Conservation (phyloP, 2,329 filamentous ascomycete genomes). For the Aspergillus sp. region DNA sequence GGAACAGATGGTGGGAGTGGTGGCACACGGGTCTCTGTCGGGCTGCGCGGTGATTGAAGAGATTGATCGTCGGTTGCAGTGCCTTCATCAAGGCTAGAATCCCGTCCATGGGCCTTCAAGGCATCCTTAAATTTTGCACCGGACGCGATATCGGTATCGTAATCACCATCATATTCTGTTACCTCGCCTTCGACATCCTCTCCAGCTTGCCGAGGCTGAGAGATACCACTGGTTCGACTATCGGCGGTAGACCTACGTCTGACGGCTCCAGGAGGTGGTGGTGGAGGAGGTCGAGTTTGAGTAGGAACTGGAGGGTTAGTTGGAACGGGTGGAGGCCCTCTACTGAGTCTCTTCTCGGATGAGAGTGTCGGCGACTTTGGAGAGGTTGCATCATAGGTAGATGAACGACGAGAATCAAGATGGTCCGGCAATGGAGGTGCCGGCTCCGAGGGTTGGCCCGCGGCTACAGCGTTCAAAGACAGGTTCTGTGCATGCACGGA, state of each 20-base stretch:
- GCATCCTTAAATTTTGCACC: conserved; percentile 92
- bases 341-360: conserved; percentile 45
- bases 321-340: conserved; percentile 44
- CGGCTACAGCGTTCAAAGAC: conserved; percentile 44
- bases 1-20: conserved; percentile 60
- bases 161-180: conserved; percentile 95
- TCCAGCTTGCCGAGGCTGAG: conserved; percentile 50
- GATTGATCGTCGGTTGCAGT: conserved; percentile 57
- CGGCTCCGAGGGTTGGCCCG: conserved; percentile 43
- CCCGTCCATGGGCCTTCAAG: conserved; percentile 75
- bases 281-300: conserved; percentile 65
- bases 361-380: conserved; percentile 30
- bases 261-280: conserved; percentile 54
- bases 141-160: conserved; percentile 96
- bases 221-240: conserved; percentile 41
- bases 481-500: conserved; percentile 54
- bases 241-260: conserved; percentile 63
- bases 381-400: conserved; percentile 46
- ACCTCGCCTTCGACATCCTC: conserved; percentile 73
- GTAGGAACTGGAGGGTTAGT: conserved; percentile 38
- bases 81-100: conserved; percentile 72
- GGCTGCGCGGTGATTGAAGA: conserved; percentile 46
- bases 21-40: conserved; percentile 37
- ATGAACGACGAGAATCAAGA: conserved; percentile 39
- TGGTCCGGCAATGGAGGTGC: conserved; percentile 45